Percentiles rank a stretch among this genome's conserved stretches.
These are phyloP conservation scores for Phytophthora pinifolia DNA, from an alignment of 352 stramenopile genomes.

Conservation along the genomic window DNA sequence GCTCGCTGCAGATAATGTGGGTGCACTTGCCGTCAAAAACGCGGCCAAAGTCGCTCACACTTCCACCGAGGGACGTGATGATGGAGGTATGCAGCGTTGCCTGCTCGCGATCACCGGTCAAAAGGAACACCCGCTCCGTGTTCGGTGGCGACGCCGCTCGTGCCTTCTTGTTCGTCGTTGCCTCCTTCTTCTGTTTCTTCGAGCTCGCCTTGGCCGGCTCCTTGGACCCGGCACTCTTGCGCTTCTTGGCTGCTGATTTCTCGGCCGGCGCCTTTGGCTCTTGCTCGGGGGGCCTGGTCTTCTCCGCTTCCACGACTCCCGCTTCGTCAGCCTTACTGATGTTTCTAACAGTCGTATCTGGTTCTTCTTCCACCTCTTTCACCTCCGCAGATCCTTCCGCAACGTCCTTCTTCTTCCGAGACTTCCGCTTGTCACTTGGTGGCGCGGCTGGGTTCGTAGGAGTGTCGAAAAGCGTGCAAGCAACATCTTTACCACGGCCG, in stretches of 20 bases:
- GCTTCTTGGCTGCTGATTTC: constrained; percentile 30
- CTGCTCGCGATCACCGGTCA: constrained; percentile 78
- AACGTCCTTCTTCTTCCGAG: constrained; percentile 13
- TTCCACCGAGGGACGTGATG: constrained; percentile 61
- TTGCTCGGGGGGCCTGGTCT: constrained; percentile 7
- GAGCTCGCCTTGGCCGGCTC: constrained; percentile 19
- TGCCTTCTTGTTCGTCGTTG: constrained; percentile 8
- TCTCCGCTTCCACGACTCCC: constrained; percentile 6
- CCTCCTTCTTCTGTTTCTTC: constrained; percentile 40
- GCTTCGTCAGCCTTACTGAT: constrained; percentile 24
- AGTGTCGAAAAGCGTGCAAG: constrained; percentile 61
- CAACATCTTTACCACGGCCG: constrained; percentile 32
- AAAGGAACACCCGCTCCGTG: constrained; percentile 52
- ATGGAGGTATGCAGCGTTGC: constrained; percentile 75
- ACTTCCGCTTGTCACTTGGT: constrained; percentile 18
- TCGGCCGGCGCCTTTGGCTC: constrained; percentile 21
- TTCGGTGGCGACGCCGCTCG: constrained; percentile 11
- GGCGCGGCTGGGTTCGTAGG: constrained; percentile 35
- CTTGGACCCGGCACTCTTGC: constrained; percentile 22
- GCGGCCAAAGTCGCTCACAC: constrained; percentile 62
- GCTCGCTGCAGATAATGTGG: constrained; percentile 86
- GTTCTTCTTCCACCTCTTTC: constrained; percentile 28
- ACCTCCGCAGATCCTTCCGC: constrained; percentile 16
- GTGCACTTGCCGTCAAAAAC: constrained; percentile 73
- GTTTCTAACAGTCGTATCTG: constrained; percentile 20